Base-by-base conservation (phyloP, 2,329 filamentous ascomycete genomes). In the Pseudocercospora eumusae region DNA sequence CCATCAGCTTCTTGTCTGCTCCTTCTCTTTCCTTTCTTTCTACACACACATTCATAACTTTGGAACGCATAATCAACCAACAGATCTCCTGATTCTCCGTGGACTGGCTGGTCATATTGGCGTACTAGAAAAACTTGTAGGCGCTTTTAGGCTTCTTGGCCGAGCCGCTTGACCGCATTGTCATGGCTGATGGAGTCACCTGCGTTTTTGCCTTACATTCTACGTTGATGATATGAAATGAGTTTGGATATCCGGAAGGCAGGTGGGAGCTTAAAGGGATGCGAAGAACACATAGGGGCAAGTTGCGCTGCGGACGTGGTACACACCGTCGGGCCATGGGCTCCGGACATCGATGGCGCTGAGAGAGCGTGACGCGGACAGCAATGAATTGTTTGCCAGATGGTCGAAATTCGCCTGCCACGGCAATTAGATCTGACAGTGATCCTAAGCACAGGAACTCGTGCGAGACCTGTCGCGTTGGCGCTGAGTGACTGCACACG, bases 41-140 rank as follows among this genome's bases (percentile, higher is more conserved):
- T 65, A 69, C 67, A 70, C 68, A 60, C 52, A 54, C 52, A 54
- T 65, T 65, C 60, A 63, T 62, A 65, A 64, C 53, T 60, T 56
- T 55, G 49, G 66, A 68, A 70, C 69, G 69, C 64, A 68, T 70
- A 71, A 71, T 71, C 70, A 71, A 71, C 62, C 69, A 62, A 63
- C 59, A 52, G 57, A 54, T 23, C 52, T 64, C 61, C 67, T 61
- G 57, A 58, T 61, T 60, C 60, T 44, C 60, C 56, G 59, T 69
- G 69, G 68, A 63, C 59, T 65, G 61, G 64, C 45, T 62, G 69
- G 63, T 71, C 70, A 71, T 71, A 71, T 71, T 71, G 69, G 59
- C 70, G 69, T 66, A 62, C 69, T 49, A 70, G 66, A 71, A 28
- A 33, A 61, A 69, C 55, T 31, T 27, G 28, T 47, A 56, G 67